Conservation (phyloP, 495 filamentous ascomycete genomes). For the Neurospora tetraspora region DNA sequence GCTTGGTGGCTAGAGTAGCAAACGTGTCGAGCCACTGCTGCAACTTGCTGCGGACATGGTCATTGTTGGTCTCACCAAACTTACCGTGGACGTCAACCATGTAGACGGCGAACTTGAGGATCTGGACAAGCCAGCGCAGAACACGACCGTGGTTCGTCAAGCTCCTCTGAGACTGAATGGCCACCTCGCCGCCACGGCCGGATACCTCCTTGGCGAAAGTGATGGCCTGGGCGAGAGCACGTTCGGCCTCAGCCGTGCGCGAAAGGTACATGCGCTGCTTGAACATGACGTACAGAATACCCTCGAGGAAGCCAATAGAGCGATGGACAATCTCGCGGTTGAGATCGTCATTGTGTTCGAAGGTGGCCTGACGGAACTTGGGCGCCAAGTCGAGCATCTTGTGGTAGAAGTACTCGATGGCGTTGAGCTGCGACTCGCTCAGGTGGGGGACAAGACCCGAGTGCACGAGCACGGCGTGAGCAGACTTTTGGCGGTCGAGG, state of each 20-base stretch:
- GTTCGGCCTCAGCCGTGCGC: constrained; percentile 18
- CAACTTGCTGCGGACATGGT: constrained; percentile 31
- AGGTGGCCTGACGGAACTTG: constrained; percentile 50
- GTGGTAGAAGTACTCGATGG: constrained; percentile 66
- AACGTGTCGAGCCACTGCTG: constrained; percentile 42
- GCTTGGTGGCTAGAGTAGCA: constrained; percentile 18
- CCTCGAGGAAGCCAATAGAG: constrained; percentile 74
- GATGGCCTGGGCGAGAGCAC: constrained; percentile 11
- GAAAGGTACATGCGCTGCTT: constrained; percentile 50
- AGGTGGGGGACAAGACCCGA: constrained; percentile 16
- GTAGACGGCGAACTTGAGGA: constrained; percentile 31
- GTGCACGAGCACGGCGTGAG: constrained; percentile 51
- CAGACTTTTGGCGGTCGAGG: constrained; percentile 60
- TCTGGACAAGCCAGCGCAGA: constrained; percentile 31
- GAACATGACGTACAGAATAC: constrained; percentile 58
- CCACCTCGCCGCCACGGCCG: background rate
- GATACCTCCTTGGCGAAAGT: constrained; percentile 17
- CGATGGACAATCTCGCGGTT: constrained; percentile 64
- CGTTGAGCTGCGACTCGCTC: constrained; percentile 16
- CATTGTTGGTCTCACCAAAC: constrained; percentile 42
- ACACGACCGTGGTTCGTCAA: constrained; percentile 22
- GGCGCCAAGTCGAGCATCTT: constrained; percentile 62
- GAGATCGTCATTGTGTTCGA: constrained; percentile 74
- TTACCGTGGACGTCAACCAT: constrained; percentile 51
- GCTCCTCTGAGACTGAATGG: constrained; percentile 9